Evolutionary conservation across 768 basidiomycete genomes (phyloP).

Genomic region (Tricholoma hemisulphureum): DNA sequence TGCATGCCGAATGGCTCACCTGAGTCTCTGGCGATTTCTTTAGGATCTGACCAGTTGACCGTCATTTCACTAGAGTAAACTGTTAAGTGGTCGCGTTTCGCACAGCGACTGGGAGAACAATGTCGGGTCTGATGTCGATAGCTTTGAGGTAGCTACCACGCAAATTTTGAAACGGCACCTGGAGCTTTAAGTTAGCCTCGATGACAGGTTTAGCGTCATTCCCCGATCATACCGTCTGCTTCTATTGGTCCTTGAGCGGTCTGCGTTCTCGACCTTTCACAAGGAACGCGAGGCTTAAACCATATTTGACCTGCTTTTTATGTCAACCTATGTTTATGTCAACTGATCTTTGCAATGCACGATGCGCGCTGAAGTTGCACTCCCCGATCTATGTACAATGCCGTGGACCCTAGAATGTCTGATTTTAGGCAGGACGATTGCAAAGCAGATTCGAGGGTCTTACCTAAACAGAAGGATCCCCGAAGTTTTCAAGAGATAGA

Average conservation of each 20-base stretch:
- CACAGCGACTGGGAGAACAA: too few species aligned
- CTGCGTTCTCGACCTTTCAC: slow-evolving; percentile 12
- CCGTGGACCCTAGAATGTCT: background rate
- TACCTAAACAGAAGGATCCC: background rate
- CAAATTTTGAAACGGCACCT: background rate
- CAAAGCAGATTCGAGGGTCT: background rate
- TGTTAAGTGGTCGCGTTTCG: background rate
- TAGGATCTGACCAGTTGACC: slow-evolving; percentile 51
- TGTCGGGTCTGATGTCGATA: background rate
- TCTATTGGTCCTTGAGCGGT: slow-evolving; percentile 15
- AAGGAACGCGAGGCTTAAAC: slow-evolving; percentile 5
- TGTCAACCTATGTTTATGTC: slow-evolving; percentile 1
- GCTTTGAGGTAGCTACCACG: background rate
- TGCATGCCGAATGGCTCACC: slow-evolving; percentile 22
- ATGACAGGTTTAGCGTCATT: slow-evolving; percentile 5
- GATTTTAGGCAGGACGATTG: background rate
- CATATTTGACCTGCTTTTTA: background rate
- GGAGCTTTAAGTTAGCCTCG: slow-evolving; percentile 12
- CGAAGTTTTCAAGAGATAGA: background rate
- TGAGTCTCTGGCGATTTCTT: slow-evolving; percentile 42
- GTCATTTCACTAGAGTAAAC: slow-evolving; percentile 2
- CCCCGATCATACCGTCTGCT: slow-evolving; percentile 25
- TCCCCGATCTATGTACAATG: background rate
- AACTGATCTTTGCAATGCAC: background rate
- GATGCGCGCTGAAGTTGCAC: background rate